These are phyloP conservation scores for Vitis hybrid DNA, from an alignment of 177 flowering plant species.

Conservation along the genomic window DNA sequence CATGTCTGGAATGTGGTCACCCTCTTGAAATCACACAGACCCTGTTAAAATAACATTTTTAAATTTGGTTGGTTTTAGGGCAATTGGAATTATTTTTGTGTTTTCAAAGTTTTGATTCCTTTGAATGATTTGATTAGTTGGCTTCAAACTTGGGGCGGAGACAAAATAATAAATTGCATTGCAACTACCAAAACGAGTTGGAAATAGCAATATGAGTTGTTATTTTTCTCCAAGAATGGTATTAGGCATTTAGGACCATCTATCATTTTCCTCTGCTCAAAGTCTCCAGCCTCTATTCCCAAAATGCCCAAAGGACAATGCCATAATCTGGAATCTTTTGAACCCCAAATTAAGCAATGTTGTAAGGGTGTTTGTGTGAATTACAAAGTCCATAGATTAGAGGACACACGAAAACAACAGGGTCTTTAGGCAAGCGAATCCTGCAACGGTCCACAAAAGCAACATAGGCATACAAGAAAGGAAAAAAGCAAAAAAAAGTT, in stretches of 20 bases:
- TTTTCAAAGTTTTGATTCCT: no score
- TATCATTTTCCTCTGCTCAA: not conserved
- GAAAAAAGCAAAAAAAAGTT: not conserved
- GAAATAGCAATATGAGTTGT: not conserved
- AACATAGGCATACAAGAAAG: not conserved
- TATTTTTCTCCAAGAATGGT: not conserved
- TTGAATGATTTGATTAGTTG: no score
- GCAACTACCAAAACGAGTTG: not conserved
- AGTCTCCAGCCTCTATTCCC: not conserved
- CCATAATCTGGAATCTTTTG: no score
- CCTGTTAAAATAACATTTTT: no score
- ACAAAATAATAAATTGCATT: not conserved
- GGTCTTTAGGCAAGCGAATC: constrained; percentile 13
- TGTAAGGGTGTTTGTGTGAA: not conserved
- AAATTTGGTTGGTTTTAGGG: no score
- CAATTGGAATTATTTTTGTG: no score
- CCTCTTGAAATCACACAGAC: no score
- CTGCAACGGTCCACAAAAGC: constrained; percentile 17
- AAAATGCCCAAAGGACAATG: no score
- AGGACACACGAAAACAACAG: not conserved
- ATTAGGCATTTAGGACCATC: not conserved
- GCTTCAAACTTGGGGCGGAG: not conserved
- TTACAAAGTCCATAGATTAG: not conserved
- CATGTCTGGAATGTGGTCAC: no score
- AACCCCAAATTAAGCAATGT: not conserved